Percentiles rank a stretch among this genome's conserved stretches.
These are phyloP conservation scores for Cyberlindnera sargentensis DNA, from an alignment of 805 yeast genomes.

Conservation along the genomic window DNA sequence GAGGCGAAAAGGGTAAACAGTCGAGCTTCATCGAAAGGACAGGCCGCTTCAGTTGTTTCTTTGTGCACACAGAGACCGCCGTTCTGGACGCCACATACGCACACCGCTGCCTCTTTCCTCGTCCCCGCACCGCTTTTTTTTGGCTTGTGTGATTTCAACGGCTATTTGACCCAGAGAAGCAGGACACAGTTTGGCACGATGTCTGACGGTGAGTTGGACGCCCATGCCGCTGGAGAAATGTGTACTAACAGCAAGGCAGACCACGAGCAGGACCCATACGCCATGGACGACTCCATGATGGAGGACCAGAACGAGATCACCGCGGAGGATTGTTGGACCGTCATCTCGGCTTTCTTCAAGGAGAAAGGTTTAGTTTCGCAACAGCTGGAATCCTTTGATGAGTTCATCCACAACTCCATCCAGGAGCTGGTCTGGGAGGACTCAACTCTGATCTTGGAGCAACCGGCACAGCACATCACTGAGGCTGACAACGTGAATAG, in stretches of 20 bases:
- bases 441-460: slow-evolving; percentile 87
- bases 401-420: slow-evolving; percentile 91
- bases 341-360: slow-evolving; percentile 90
- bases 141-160: too few relatives aligned
- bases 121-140: too few relatives aligned
- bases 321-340: slow-evolving; percentile 99
- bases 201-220: slow-evolving; percentile 17
- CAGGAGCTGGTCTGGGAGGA: slow-evolving; percentile 97
- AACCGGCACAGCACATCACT: slow-evolving; percentile 95
- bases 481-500: slow-evolving; percentile 86
- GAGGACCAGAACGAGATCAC: slow-evolving; percentile 52
- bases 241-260: slow-evolving; percentile 13
- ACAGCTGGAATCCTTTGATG: slow-evolving; percentile 97
- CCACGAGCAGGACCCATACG: slow-evolving; percentile 53
- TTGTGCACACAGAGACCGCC: too few relatives aligned
- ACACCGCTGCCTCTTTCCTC: too few relatives aligned
- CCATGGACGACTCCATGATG: slow-evolving; percentile 29
- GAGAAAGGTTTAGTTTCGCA: slow-evolving; percentile 97
- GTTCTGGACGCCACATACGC: too few relatives aligned
- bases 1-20: neutral
- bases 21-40: too few relatives aligned
- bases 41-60: too few relatives aligned
- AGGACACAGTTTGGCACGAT: slow-evolving; percentile 3
- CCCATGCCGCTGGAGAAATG: too few relatives aligned
- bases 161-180: too few relatives aligned